A percentile compares a stretch with the other conserved stretches of the same genome.
phyloP scores from a whole-genome alignment of 148 eudicot genomes.

The Polygonum aviculare region DNA sequence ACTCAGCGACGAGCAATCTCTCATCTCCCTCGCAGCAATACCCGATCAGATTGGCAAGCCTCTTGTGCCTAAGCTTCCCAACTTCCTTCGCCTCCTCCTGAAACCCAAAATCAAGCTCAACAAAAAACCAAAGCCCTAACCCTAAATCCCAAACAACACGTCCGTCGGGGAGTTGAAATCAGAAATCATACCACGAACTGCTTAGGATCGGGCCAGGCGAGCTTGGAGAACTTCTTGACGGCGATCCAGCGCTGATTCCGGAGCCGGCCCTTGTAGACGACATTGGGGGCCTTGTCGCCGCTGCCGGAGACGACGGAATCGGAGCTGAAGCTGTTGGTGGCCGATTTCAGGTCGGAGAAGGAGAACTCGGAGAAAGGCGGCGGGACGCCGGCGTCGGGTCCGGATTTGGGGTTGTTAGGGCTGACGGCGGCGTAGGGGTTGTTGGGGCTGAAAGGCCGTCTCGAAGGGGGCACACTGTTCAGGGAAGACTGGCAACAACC shows the following conservation, averaged over 20 bases:
- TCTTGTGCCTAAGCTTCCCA: constrained; percentile 77
- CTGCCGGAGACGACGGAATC: constrained; percentile 69
- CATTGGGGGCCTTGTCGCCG: constrained; percentile 80
- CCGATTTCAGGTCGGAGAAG: constrained; percentile 50
- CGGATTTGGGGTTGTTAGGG: constrained; percentile 12
- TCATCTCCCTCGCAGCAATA: constrained; percentile 96
- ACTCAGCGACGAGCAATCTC: constrained; percentile 97
- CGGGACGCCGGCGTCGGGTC: constrained; percentile 13
- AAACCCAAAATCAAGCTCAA: constrained; percentile 16
- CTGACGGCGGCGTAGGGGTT: constrained; percentile 16
- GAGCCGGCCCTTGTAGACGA: constrained; percentile 60
- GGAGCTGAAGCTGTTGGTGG: constrained; percentile 66
- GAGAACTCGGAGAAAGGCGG: constrained; percentile 49
- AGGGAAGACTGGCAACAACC: constrained; percentile 54
- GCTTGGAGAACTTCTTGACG: constrained; percentile 76
- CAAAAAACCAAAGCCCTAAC: constrained; percentile 6
- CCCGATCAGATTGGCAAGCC: constrained; percentile 87
- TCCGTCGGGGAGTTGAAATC: not conserved
- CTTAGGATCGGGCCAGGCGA: constrained; percentile 94
- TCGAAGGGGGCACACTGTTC: not conserved
- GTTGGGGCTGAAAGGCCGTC: constrained; percentile 12
- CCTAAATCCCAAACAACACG: not conserved
- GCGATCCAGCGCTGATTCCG: constrained; percentile 63
- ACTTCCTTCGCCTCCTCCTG: constrained; percentile 96
- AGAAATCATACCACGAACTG: constrained; percentile 61